A percentile compares a stretch with the other conserved stretches of the same genome.
phyloP scores from a whole-genome alignment of 495 filamentous ascomycete genomes.

The Cetradonia linearis region DNA sequence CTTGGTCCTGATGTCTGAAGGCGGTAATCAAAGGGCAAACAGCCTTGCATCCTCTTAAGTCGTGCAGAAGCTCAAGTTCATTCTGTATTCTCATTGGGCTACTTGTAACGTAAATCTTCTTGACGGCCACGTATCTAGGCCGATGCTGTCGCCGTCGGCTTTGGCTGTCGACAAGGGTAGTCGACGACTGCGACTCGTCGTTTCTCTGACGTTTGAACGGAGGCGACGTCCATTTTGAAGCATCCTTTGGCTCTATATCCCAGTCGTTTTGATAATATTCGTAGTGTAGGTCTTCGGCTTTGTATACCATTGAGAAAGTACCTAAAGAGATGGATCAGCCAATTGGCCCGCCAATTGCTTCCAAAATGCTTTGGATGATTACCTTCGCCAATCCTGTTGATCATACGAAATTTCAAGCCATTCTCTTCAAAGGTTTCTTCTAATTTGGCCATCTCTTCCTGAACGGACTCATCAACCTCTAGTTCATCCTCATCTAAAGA shows the following conservation, averaged over 20 bases:
- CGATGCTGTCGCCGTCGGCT: slow-evolving; percentile 26
- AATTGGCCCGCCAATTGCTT: not conserved
- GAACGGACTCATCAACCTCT: slow-evolving; percentile 59
- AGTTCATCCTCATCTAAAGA: slow-evolving; percentile 46
- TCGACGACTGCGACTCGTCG: slow-evolving; percentile 26
- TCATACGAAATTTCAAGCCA: slow-evolving; percentile 69
- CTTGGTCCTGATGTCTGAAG: slow-evolving; percentile 86
- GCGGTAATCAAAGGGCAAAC: slow-evolving; percentile 96
- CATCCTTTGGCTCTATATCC: slow-evolving; percentile 62
- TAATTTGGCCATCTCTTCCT: slow-evolving; percentile 77
- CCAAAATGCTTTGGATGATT: not conserved
- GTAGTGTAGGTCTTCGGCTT: slow-evolving; percentile 91
- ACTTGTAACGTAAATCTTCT: slow-evolving; percentile 98
- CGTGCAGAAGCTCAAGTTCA: slow-evolving; percentile 91
- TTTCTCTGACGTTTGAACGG: slow-evolving; percentile 42
- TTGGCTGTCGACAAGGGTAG: slow-evolving; percentile 24
- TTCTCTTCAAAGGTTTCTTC: slow-evolving; percentile 77
- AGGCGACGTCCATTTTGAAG: slow-evolving; percentile 51
- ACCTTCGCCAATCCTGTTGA: slow-evolving; percentile 98
- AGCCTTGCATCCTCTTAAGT: slow-evolving; percentile 66
- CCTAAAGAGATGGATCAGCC: slow-evolving; percentile 37
- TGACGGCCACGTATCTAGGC: slow-evolving; percentile 83
- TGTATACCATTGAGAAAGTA: slow-evolving; percentile 97
- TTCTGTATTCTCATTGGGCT: slow-evolving; percentile 89
- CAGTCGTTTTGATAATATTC: slow-evolving; percentile 75